These are phyloP conservation scores for Myxozyma monticola DNA, from an alignment of 805 yeast species.

Conservation along the genomic window DNA sequence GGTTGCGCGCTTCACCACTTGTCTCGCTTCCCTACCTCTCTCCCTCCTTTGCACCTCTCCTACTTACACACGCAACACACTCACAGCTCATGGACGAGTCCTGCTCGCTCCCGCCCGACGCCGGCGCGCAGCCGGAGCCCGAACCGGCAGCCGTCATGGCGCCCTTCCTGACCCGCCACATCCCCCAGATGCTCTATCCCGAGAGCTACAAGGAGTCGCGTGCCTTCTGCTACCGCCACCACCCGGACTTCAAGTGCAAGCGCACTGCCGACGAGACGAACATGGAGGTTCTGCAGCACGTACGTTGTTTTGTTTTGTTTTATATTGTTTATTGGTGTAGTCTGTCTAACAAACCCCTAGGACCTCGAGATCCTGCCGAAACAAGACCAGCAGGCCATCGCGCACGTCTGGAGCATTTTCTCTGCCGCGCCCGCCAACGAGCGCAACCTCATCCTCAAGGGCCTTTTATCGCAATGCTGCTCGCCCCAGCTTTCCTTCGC, in stretches of 20 bases:
- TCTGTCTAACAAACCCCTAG: constrained; percentile 34
- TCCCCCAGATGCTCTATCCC: constrained; percentile 26
- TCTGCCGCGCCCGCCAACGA: constrained; percentile 70
- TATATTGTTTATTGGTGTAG: constrained; percentile 36
- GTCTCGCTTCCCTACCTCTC: not conserved
- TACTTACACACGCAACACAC: no score
- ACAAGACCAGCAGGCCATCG: constrained; percentile 74
- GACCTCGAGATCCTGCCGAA: constrained; percentile 49
- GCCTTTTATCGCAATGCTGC: constrained; percentile 85
- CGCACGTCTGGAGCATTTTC: constrained; percentile 82
- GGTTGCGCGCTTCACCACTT: not conserved
- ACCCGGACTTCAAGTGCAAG: constrained; percentile 79
- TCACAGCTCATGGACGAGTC: no score
- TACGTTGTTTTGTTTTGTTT: constrained; percentile 34
- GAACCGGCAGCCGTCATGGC: constrained; percentile 18
- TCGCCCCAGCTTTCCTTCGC: constrained; percentile 91
- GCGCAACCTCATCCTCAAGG: constrained; percentile 75
- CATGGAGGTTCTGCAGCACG: constrained; percentile 61
- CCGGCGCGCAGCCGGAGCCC: not conserved
- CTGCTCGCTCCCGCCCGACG: constrained; percentile 3
- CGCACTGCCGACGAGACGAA: constrained; percentile 63
- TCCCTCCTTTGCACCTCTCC: not conserved
- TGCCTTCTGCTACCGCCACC: constrained; percentile 84
- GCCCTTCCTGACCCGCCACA: constrained; percentile 27
- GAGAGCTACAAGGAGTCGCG: constrained; percentile 28